Evolutionary conservation across 371 early-diverging fungal species (phyloP).

Genomic region (Quaeritorhiza haematococci): DNA sequence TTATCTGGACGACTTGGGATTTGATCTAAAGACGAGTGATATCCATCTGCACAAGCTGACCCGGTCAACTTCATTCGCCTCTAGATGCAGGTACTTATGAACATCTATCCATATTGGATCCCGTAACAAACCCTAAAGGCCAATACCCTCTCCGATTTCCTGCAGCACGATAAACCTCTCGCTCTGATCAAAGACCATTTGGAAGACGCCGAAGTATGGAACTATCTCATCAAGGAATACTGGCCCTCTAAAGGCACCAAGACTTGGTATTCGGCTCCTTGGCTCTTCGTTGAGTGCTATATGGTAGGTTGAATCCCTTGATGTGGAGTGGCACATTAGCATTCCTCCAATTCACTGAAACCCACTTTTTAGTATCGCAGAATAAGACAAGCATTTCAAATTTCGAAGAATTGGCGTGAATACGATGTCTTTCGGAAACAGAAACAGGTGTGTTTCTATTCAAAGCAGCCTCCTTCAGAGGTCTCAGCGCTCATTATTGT

Average conservation of each 20-base stretch:
- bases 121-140: not conserved
- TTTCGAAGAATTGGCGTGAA: slow-evolving; percentile 53
- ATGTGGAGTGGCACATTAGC: not conserved
- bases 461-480: slow-evolving; percentile 55
- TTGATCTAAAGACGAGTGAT: not conserved
- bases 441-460: slow-evolving; percentile 67
- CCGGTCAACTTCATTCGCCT: not conserved
- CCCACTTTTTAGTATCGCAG: slow-evolving; percentile 54
- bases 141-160: not conserved
- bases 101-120: not conserved
- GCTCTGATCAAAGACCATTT: slow-evolving; percentile 46
- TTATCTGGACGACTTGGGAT: slow-evolving; percentile 48
- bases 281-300: slow-evolving; percentile 78
- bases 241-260: slow-evolving; percentile 45
- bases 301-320: slow-evolving; percentile 1
- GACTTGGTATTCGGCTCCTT: slow-evolving; percentile 47
- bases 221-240: slow-evolving; percentile 44
- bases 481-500: slow-evolving; percentile 28
- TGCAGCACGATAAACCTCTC: slow-evolving; percentile 33
- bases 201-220: slow-evolving; percentile 61
- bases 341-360: not conserved
- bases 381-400: slow-evolving; percentile 54
- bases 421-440: slow-evolving; percentile 73
- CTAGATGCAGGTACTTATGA: not conserved
- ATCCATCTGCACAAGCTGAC: not conserved